phyloP scores from a whole-genome alignment of 2,329 filamentous ascomycete genomes.

The Sordariomycetes sp. region DNA sequence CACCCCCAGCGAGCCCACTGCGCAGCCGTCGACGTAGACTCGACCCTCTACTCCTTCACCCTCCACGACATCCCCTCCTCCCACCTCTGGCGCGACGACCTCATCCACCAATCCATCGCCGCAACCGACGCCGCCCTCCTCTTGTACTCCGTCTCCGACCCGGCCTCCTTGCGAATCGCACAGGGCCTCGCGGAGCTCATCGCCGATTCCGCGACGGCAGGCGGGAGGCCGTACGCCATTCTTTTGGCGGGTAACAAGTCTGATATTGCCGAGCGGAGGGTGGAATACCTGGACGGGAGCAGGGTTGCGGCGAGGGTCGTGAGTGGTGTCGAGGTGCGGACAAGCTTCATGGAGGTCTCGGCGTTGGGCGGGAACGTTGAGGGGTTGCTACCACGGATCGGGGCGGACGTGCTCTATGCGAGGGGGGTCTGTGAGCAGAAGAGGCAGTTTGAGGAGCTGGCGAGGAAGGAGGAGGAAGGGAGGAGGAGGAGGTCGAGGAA shows the following conservation, averaged over 20 bases:
- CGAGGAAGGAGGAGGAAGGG: not conserved
- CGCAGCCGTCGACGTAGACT: constrained; percentile 17
- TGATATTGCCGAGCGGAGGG: constrained; percentile 16
- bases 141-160: constrained; percentile 18
- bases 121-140: constrained; percentile 26
- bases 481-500: not conserved
- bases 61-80: constrained; percentile 21
- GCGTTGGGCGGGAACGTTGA: constrained; percentile 22
- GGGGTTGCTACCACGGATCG: constrained; percentile 17
- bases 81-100: constrained; percentile 16
- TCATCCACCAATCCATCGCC: constrained; percentile 21
- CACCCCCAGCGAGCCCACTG: constrained; percentile 15
- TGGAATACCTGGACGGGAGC: constrained; percentile 16
- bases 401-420: constrained; percentile 10
- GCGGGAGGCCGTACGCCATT: constrained; percentile 7
- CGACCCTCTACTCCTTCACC: constrained; percentile 18
- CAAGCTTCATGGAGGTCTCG: constrained; percentile 19
- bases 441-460: constrained; percentile 2
- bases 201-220: not conserved
- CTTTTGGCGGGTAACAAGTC: constrained; percentile 11
- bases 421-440: constrained; percentile 1
- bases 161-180: constrained; percentile 13
- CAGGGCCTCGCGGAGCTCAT: constrained; percentile 12
- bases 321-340: constrained; percentile 8
- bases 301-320: constrained; percentile 13